Base-by-base conservation (phyloP, 257 asterid genomes). In the Fraxinus americana region DNA sequence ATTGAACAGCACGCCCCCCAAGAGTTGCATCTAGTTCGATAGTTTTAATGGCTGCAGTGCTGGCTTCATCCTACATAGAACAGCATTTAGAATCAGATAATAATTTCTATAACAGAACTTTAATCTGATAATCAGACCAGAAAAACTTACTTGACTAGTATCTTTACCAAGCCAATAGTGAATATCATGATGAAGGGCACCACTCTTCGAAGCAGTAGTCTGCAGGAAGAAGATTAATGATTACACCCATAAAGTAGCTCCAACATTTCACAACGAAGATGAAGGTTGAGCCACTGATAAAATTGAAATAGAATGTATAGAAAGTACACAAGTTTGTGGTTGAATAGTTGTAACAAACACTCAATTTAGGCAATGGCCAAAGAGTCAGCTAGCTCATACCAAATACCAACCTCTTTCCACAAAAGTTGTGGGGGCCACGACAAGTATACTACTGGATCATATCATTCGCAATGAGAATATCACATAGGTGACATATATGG, bases 141-240 rank as follows among this genome's bases (percentile, higher is more conserved):
- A 75, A 76, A 32, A 41, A 75, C 81, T 70, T 59, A 86, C 97
- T 92, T 87, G 91, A 75, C 90, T 86, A 17, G 93, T 90, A 70
- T 87, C 94, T 83, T 80, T 88, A 73, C 97, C 97, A 32, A 89
- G 89, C 97, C 97, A 92, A 78, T 89, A 92, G 78, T 92, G 97
- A 82, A 91, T 79, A 78, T 89, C 97, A 43, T 91, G 92, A 74
- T 79, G 88, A 74, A 87, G 88, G 77, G 85, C 83, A 50, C 96
- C 92, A 59, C 79, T 84, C 82, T 84, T 92, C 74, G 79, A 78
- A 82, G 89, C 82, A 83, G 84, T 76, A 36, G 97, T 92, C 97
- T 92, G 84, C 74, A 75, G 43, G 78, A 82, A 80, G 75, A 76
- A 87, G 48, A 71, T 16, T 57, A 50, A 75, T 35, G 80, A 68